Evolutionary conservation across 73 alveolate genomes (phyloP).

Genomic region (Strombidium stylifer): DNA sequence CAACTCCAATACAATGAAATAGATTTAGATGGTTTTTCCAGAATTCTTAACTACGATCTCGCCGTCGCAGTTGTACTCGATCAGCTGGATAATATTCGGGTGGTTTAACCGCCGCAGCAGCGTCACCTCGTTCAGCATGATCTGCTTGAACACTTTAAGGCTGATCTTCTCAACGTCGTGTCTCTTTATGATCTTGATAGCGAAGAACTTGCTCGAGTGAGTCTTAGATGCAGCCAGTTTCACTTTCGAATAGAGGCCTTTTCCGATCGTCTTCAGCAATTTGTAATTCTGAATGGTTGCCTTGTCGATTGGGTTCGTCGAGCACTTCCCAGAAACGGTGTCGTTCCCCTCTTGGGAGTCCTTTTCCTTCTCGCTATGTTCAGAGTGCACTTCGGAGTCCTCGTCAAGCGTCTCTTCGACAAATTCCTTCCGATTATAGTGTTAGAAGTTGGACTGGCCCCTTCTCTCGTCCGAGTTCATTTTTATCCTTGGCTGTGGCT

Average conservation of each 20-base stretch:
- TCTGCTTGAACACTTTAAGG: constrained; percentile 27
- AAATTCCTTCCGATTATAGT: no score
- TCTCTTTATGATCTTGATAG: constrained; percentile 20
- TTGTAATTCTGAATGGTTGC: constrained; percentile 30
- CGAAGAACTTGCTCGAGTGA: constrained; percentile 23
- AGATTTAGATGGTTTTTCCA: constrained; percentile 36
- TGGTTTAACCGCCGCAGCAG: constrained; percentile 25
- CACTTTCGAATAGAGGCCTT: constrained; percentile 33
- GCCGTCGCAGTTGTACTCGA: constrained; percentile 51
- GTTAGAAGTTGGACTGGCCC: no score
- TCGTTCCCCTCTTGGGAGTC: no score
- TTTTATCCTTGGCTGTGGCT: no score
- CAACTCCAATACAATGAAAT: constrained; percentile 41
- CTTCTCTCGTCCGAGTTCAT: no score
- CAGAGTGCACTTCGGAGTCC: no score
- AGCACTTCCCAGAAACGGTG: no score
- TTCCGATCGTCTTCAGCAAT: constrained; percentile 24
- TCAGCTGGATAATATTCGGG: constrained; percentile 33
- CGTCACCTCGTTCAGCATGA: constrained; percentile 17
- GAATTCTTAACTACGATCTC: constrained; percentile 6
- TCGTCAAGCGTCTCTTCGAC: no score
- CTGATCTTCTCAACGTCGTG: constrained; percentile 26
- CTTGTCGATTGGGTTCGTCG: no score
- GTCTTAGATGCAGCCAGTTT: no score
- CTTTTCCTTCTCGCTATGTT: no score